Conservation (phyloP, 1,284 basidiomycete genomes). For the Apiotrichum gamsii region DNA sequence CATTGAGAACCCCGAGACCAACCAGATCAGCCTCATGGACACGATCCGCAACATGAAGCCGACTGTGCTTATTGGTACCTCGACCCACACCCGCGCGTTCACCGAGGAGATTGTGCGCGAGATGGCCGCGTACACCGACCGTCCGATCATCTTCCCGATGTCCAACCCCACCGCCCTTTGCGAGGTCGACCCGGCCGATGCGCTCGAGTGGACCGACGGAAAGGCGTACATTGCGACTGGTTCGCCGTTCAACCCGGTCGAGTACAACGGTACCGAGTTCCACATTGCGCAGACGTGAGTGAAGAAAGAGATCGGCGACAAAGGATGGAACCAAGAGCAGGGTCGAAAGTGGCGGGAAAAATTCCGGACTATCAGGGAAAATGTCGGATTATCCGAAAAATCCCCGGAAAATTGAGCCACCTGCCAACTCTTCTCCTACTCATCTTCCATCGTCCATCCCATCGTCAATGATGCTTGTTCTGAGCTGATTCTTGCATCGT, state of each 20-base stretch:
- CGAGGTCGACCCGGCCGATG: slow-evolving; percentile 61
- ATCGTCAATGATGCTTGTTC: too few relatives aligned
- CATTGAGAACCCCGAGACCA: slow-evolving; percentile 8
- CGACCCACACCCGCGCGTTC: slow-evolving; percentile 73
- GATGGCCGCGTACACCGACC: slow-evolving; percentile 63
- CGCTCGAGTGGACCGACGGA: slow-evolving; percentile 59
- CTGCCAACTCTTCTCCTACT: too few relatives aligned
- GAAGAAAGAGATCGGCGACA: too few relatives aligned
- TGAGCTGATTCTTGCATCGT: neutral
- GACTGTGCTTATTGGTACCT: slow-evolving; percentile 77
- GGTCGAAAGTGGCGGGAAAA: too few relatives aligned
- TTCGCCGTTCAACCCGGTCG: slow-evolving; percentile 71
- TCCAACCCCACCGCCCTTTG: slow-evolving; percentile 72
- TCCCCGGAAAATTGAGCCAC: too few relatives aligned
- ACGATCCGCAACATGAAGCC: slow-evolving; percentile 62
- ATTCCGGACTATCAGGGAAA: too few relatives aligned
- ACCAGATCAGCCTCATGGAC: slow-evolving; percentile 47
- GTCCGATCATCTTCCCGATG: slow-evolving; percentile 75
- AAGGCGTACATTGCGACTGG: slow-evolving; percentile 72
- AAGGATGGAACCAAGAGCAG: too few relatives aligned
- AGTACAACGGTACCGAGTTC: slow-evolving; percentile 52
- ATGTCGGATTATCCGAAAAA: too few relatives aligned
- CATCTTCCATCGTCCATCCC: too few relatives aligned
- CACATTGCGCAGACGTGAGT: slow-evolving; percentile 6
- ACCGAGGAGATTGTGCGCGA: slow-evolving; percentile 62